Conservation (phyloP, 2,329 filamentous ascomycete species). For the Hortaea werneckii region DNA sequence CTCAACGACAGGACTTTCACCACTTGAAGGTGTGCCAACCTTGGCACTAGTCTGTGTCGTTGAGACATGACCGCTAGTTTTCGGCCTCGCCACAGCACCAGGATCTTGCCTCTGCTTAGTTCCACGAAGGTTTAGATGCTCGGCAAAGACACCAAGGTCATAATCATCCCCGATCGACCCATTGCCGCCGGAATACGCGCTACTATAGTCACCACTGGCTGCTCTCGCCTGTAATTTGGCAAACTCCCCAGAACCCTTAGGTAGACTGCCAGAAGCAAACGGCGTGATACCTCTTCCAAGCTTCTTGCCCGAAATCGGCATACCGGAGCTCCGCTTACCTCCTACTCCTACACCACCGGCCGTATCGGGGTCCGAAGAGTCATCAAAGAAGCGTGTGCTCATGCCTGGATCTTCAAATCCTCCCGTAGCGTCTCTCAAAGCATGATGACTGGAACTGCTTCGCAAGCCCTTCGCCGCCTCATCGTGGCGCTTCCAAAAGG, state of each 20-base stretch:
- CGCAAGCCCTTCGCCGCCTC: constrained; percentile 47
- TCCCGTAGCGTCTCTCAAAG: constrained; percentile 35
- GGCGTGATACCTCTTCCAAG: constrained; percentile 42
- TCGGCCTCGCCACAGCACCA: constrained; percentile 17
- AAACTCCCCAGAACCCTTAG: constrained; percentile 47
- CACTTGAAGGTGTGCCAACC: not conserved
- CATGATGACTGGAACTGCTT: constrained; percentile 73
- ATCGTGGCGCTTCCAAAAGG: constrained; percentile 57
- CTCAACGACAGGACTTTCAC: too few species aligned
- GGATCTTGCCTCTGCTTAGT: constrained; percentile 4
- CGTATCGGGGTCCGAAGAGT: constrained; percentile 16
- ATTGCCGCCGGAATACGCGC: constrained; percentile 3
- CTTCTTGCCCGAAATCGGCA: not conserved
- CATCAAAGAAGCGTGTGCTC: constrained; percentile 19
- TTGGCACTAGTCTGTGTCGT: too few species aligned
- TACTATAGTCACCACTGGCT: not conserved
- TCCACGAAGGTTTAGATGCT: constrained; percentile 28
- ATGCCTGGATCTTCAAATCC: constrained; percentile 12
- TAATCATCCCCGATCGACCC: constrained; percentile 27
- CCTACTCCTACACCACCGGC: not conserved
- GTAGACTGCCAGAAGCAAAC: constrained; percentile 48
- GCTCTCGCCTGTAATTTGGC: constrained; percentile 22
- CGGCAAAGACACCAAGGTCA: constrained; percentile 24
- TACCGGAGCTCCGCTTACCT: not conserved
- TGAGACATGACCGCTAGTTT: not conserved